Base-by-base conservation (phyloP, 2,329 filamentous ascomycete genomes). In the Aureobasidium pullulans region DNA sequence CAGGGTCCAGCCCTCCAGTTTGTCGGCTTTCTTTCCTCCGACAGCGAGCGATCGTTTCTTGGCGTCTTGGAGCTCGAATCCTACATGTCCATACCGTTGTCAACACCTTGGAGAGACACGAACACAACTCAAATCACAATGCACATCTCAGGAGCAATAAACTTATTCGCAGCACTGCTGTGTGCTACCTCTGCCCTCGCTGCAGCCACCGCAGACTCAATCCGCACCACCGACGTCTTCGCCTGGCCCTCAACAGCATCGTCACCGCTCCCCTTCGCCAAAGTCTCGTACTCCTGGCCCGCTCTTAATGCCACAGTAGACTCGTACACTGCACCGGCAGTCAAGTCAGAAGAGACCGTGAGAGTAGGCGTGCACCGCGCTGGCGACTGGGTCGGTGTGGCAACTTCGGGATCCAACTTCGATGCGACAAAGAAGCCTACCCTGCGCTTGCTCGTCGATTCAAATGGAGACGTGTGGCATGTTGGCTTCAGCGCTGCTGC, bases 361-460 rank as follows among this genome's bases (percentile, higher is more conserved):
- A 72, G 76, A 42, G 64, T 79, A 34, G 77, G 76, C 42, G 73
- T 79, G 54, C 69, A 71, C 57, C 73, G 76, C 57, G 63, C 68
- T 1, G 69, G 42, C 11, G 29, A 57, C 64, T 79, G 75, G 75
- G 71, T 72, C 43, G 76, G 76, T 60, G 71, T 79, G n/a, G 71
- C 76, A 16, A 77, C 76, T 6, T 71, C 75, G 6, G 74, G 74
- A 10, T 71, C 71, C 10, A 76, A 73, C 62, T 75, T 79, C 61
- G 69, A 68, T 28, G 65, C 72, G 2, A 66, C 70, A 47, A 75
- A 74, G 65, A 70, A 72, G 62, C 76, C 76, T 68, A 76, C 70
- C 64, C 68, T 79, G 53, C 66, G 72, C 29, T 66, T 79, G 39
- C 74, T 77, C 59, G 69, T 78, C 10, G 73, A 76, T 56, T 70